Base-by-base conservation (phyloP, 306 rosid genomes). In the Alnus rubra region DNA sequence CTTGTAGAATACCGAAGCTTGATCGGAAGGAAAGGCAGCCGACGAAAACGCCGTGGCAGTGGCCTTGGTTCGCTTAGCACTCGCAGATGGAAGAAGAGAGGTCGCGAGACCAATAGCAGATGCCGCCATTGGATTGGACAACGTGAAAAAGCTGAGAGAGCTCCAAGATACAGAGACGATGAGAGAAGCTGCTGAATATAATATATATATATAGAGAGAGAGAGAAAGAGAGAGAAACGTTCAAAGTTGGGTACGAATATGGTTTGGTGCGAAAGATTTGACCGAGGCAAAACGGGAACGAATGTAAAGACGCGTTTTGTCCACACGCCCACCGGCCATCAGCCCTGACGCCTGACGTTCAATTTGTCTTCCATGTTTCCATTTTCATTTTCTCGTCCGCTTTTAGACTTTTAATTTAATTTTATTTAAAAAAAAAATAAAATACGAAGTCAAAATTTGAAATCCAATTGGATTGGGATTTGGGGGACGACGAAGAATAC, bases 71-170 rank as follows among this genome's bases (percentile, higher is more conserved):
- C 74, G 19, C 10, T 79, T 83, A 3, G 78, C 63, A 58, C 42
- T 56, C 48, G 74, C 23, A 30, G 71, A 6, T 2, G 71, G 51
- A 78, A 54, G 60, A 73, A 55, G 52, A 50, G 74, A 18, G 16
- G 85, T 12, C 33, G 67, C 68, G n/a, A 80, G 64, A 69, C 86
- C 89, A 30, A 70, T 76, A 31, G 80, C 45, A 9, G 87, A 74
- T 14, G 82, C 88, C 74, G 87, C 89, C 93, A 87, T 87, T 3
- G 77, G 28, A 56, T 23, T 23, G 28, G 9, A 10, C 4, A 7
- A 16, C 28, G 52, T 9, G 14, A 10, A 33, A 19, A 33, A 35
- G 72, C 16, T 14, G 63, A n/a, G 71, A 48, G 30, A 69, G 69
- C 18, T 42, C 60, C 70, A 37, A 70, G 37, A 54, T 18, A 10